Percentiles rank a stretch among this genome's conserved stretches.
phyloP scores from a whole-genome alignment of 192 early-diverging fungal genomes.

The Dissophora ornata region DNA sequence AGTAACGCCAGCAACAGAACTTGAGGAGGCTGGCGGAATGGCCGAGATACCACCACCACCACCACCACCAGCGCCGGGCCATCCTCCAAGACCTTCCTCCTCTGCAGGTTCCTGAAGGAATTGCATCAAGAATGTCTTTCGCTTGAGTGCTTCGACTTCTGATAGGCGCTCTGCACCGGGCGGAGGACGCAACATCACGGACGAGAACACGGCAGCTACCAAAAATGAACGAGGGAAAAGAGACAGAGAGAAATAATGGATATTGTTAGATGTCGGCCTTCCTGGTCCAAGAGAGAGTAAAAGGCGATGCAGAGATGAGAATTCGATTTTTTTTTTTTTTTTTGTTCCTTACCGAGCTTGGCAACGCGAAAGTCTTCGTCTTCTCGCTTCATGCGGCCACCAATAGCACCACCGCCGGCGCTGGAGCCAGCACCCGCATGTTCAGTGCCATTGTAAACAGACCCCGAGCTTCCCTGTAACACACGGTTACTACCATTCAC shows the following conservation, averaged over 20 bases:
- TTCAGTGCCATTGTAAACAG: slow-evolving; percentile 29
- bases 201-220: slow-evolving; percentile 39
- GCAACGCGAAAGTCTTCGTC: slow-evolving; percentile 41
- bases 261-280: too few species aligned
- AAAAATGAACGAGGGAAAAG: too few species aligned
- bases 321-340: too few species aligned
- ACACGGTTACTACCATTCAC: slow-evolving; percentile 10
- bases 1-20: background rate
- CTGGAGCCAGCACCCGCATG: background rate
- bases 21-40: background rate
- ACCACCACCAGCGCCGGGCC: too few species aligned
- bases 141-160: slow-evolving; percentile 33
- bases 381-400: slow-evolving; percentile 25
- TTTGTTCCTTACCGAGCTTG: slow-evolving; percentile 33
- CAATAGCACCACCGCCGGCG: background rate
- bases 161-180: slow-evolving; percentile 44
- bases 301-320: too few species aligned
- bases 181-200: slow-evolving; percentile 49
- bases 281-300: too few species aligned
- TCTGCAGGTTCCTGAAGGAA: slow-evolving; percentile 48
- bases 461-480: slow-evolving; percentile 23
- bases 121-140: slow-evolving; percentile 48
- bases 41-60: background rate
- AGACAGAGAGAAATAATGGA: too few species aligned
- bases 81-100: slow-evolving; percentile 23